Evolutionary conservation across 352 stramenopile genomes (phyloP).

Genomic region (Lagenidium giganteum): DNA sequence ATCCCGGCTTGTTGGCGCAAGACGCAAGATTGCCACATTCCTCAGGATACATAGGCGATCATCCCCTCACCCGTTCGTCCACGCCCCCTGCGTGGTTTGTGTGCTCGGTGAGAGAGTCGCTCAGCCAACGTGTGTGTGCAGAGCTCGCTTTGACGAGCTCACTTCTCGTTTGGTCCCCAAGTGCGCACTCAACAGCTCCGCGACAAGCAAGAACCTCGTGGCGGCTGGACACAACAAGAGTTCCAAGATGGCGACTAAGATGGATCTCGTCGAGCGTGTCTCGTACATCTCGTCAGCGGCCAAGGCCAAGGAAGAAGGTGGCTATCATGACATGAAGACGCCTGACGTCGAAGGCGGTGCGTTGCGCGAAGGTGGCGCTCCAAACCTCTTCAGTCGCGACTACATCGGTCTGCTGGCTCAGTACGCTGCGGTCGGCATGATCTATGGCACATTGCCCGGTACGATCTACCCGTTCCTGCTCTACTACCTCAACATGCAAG

Average conservation of each 20-base stretch:
- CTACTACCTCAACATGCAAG: slow-evolving; percentile 47
- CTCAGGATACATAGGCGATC: no score
- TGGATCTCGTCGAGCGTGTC: slow-evolving; percentile 10
- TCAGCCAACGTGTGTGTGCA: no score
- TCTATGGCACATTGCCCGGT: slow-evolving; percentile 39
- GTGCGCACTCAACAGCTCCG: no score
- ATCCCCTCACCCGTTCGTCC: no score
- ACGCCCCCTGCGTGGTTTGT: no score
- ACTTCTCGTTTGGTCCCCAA: no score
- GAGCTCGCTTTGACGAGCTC: no score
- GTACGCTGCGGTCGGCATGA: slow-evolving; percentile 41
- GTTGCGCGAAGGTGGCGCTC: slow-evolving; percentile 25
- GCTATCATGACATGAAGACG: slow-evolving; percentile 21
- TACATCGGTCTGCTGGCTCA: slow-evolving; percentile 41
- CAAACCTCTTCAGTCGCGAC: slow-evolving; percentile 27
- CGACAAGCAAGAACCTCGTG: no score
- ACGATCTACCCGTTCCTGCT: slow-evolving; percentile 50
- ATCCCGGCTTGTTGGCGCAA: no score
- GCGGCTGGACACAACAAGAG: no score
- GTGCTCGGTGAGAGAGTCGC: no score
- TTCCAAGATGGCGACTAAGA: slow-evolving; percentile 2
- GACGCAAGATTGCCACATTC: no score
- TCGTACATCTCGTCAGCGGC: slow-evolving; percentile 11
- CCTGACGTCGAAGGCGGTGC: slow-evolving; percentile 26
- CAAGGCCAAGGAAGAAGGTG: slow-evolving; percentile 8